Percentiles rank a stretch among this genome's conserved stretches.
Evolutionary conservation across 1,139 yeast species (phyloP).

Genomic region (Citeromyces siamensis): DNA sequence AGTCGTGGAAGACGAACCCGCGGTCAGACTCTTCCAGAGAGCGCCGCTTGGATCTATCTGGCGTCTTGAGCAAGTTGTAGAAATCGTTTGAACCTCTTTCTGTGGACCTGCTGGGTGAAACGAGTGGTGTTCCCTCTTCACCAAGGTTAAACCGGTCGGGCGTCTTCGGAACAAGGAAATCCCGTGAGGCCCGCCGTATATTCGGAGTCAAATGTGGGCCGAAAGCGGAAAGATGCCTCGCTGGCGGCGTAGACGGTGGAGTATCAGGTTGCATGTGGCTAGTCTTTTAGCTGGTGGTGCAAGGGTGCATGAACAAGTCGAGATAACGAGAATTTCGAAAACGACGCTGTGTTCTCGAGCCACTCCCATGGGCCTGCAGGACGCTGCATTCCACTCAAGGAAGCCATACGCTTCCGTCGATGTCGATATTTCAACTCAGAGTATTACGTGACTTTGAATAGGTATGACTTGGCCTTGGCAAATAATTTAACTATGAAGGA

Average conservation of each 20-base stretch:
- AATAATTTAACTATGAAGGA: too few relatives aligned
- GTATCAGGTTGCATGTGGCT: constrained; percentile 2
- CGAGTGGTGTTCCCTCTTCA: constrained; percentile 16
- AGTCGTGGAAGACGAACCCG: constrained; percentile 14
- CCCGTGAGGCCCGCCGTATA: not conserved
- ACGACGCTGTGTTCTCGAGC: too few relatives aligned
- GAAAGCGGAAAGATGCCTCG: not conserved
- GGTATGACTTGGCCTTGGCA: too few relatives aligned
- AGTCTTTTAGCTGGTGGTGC: too few relatives aligned
- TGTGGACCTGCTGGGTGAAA: constrained; percentile 16
- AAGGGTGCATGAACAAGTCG: too few relatives aligned
- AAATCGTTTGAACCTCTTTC: constrained; percentile 18
- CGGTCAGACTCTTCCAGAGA: constrained; percentile 15
- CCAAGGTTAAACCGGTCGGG: constrained; percentile 17
- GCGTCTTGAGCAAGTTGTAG: constrained; percentile 19
- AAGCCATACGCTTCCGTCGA: too few relatives aligned
- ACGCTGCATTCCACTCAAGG: too few relatives aligned
- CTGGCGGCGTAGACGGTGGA: constrained; percentile 3
- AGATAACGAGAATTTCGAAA: too few relatives aligned
- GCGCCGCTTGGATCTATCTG: constrained; percentile 17
- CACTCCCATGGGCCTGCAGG: too few relatives aligned
- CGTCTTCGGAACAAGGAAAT: constrained; percentile 11
- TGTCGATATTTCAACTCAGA: too few relatives aligned
- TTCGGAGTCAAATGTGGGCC: constrained; percentile 1
- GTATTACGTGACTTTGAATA: too few relatives aligned